Conservation (phyloP, 140 eudicot genomes). For the Ambrosia hybrid region DNA sequence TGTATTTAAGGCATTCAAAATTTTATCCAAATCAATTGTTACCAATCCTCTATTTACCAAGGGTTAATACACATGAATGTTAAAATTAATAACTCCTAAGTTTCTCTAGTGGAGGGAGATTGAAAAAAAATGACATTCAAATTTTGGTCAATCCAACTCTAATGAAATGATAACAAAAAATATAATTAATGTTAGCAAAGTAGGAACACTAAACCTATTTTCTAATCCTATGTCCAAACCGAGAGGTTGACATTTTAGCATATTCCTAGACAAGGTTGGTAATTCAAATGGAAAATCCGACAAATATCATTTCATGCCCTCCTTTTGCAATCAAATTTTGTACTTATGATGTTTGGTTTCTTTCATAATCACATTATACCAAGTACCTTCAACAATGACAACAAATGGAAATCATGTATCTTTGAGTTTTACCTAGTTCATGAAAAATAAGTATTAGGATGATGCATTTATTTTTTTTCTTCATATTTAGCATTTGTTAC, state of each 20-base stretch:
- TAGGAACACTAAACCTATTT: conserved; percentile 31
- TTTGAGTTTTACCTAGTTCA: background rate
- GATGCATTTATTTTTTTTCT: background rate
- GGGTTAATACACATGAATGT: background rate
- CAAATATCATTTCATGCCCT: conserved; percentile 23
- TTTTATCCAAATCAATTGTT: background rate
- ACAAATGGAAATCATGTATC: background rate
- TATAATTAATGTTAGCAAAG: conserved; percentile 33
- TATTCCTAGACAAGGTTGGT: conserved; percentile 33
- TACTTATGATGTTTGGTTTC: conserved; percentile 20
- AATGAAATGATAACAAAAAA: conserved; percentile 7
- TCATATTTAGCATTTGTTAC: background rate
- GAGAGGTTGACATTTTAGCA: conserved; percentile 37
- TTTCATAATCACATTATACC: conserved; percentile 20
- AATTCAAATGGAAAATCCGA: conserved; percentile 22
- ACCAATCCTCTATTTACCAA: background rate
- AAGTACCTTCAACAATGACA: background rate
- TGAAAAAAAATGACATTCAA: background rate
- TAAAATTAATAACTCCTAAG: background rate
- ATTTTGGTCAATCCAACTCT: conserved; percentile 23
- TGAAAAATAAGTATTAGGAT: background rate
- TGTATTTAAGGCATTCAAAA: background rate
- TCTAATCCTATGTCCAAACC: conserved; percentile 23
- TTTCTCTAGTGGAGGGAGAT: conserved; percentile 12
- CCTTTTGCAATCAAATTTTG: conserved; percentile 9